phyloP scores from a whole-genome alignment of 495 filamentous ascomycete genomes.

The Tirmania nivea region DNA sequence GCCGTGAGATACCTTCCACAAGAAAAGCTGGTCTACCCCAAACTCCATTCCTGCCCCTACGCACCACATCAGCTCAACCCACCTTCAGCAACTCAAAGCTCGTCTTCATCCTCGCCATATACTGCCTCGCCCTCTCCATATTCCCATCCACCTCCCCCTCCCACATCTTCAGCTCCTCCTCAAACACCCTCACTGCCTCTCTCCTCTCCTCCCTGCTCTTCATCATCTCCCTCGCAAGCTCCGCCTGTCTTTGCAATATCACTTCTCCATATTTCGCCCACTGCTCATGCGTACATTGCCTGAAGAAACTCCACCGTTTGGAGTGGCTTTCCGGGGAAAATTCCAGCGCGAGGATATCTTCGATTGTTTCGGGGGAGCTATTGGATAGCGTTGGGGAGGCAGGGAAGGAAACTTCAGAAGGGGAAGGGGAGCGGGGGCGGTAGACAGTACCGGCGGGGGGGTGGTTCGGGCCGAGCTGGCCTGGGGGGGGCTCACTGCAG shows the following conservation, averaged over 20 bases:
- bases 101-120: not conserved
- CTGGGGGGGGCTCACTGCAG: too few species aligned
- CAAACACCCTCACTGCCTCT: not conserved
- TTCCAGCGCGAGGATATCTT: not conserved
- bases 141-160: not conserved
- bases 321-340: not conserved
- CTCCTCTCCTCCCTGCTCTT: not conserved
- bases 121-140: not conserved
- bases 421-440: not conserved
- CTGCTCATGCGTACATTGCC: not conserved
- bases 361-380: not conserved
- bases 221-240: not conserved
- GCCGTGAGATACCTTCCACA: too few species aligned
- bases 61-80: too few species aligned
- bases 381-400: not conserved
- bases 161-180: not conserved
- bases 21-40: too few species aligned
- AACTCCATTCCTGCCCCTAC: too few species aligned
- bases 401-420: too few species aligned
- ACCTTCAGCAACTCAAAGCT: not conserved
- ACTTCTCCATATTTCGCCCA: not conserved
- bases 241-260: not conserved
- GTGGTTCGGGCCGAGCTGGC: too few species aligned
- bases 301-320: not conserved
- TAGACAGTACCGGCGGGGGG: not conserved